phyloP scores from a whole-genome alignment of 768 basidiomycete species.

The Pleurotus pulmonarius region DNA sequence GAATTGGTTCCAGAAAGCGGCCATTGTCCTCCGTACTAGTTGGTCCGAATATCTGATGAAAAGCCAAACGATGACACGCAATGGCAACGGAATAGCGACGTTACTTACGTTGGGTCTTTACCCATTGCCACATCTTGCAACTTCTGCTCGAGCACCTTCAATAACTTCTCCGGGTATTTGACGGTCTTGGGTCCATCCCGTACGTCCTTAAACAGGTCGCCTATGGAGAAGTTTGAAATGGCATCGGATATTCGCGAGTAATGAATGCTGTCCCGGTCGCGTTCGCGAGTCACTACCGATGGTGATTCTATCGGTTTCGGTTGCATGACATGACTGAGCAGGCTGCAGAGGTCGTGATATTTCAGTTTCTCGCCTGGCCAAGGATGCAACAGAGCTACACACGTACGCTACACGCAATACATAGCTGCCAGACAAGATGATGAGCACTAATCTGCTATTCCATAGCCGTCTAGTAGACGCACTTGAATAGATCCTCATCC shows the following conservation, averaged over 20 bases:
- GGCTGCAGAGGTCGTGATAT: conserved; percentile 33
- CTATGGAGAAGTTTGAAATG: conserved; percentile 60
- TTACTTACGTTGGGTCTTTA: conserved; percentile 78
- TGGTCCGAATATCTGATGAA: conserved; percentile 81
- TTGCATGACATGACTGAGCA: conserved; percentile 67
- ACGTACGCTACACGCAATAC: conserved; percentile 81
- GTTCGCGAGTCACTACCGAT: conserved; percentile 30
- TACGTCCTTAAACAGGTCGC: conserved; percentile 78
- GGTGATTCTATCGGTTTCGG: conserved; percentile 47
- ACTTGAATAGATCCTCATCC: conserved; percentile 88
- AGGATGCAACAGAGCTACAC: conserved; percentile 10
- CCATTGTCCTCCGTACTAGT: conserved; percentile 84
- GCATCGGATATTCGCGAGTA: conserved; percentile 62
- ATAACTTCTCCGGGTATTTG: conserved; percentile 90
- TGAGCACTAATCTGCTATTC: conserved; percentile 5
- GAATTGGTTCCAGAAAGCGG: conserved; percentile 89
- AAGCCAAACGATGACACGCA: conserved; percentile 3
- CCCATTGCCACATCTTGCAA: conserved; percentile 93
- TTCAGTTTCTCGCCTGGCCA: no score
- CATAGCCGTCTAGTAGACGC: conserved; percentile 15
- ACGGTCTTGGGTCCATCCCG: conserved; percentile 79
- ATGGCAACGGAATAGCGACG: not conserved
- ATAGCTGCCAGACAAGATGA: conserved; percentile 46
- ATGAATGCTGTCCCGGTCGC: conserved; percentile 52
- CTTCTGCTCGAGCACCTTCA: conserved; percentile 88